Conservation (phyloP, 2,329 filamentous ascomycete genomes). For the Ophiostoma fasciatum region DNA sequence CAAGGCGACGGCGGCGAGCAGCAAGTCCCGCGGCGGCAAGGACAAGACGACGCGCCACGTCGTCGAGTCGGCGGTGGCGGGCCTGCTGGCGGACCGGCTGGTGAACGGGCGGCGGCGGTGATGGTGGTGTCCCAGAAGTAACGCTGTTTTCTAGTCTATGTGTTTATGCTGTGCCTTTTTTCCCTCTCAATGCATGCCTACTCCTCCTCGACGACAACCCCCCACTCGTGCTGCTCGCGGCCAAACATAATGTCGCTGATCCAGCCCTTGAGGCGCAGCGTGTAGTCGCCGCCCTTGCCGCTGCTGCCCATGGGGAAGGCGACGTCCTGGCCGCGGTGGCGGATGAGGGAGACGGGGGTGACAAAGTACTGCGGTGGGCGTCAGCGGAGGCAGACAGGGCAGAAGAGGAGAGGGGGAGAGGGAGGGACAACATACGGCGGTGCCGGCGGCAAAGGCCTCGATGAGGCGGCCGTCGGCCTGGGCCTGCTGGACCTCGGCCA, state of each 20-base stretch:
- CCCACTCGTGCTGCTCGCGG: conserved; percentile 52
- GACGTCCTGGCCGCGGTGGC: conserved; percentile 50
- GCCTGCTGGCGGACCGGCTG: conserved; percentile 12
- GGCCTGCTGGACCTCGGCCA: conserved; percentile 61
- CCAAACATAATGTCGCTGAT: conserved; percentile 64
- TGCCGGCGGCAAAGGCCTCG: conserved; percentile 78
- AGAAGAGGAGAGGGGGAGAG: not conserved
- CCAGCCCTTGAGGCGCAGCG: conserved; percentile 49
- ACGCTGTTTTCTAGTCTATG: too few relatives aligned
- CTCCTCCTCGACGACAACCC: conserved; percentile 50
- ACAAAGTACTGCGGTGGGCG: conserved; percentile 62
- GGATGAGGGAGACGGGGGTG: conserved; percentile 50
- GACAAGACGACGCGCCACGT: conserved; percentile 12
- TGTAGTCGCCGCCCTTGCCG: conserved; percentile 38
- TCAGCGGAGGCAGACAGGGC: too few relatives aligned
- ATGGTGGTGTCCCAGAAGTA: too few relatives aligned
- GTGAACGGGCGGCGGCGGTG: conserved; percentile 14
- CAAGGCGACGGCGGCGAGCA: too few relatives aligned
- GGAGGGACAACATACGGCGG: conserved; percentile 53
- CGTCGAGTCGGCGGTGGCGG: conserved; percentile 12
- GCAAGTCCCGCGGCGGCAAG: conserved; percentile 7
- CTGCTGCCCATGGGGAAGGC: conserved; percentile 42
- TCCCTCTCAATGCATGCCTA: too few relatives aligned
- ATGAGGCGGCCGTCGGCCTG: conserved; percentile 59
- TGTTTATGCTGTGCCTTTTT: too few relatives aligned